Evolutionary conservation across 176 grass and related monocot genomes (phyloP).

Genomic region (Oryza nivara): DNA sequence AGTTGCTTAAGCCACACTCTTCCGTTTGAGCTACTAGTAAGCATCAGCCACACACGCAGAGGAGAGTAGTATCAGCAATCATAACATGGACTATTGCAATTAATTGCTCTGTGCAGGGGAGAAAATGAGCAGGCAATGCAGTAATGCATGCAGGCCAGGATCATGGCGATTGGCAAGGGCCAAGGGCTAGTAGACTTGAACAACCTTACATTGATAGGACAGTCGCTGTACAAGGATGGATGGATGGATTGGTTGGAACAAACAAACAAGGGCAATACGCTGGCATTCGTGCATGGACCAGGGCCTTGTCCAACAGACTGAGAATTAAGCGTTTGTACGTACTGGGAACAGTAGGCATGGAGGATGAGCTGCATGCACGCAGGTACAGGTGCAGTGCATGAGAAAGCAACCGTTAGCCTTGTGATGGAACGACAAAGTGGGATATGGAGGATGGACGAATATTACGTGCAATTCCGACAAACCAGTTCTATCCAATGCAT

Average conservation of each 20-base stretch:
- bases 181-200: slow-evolving; percentile 30
- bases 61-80: slow-evolving; percentile 8
- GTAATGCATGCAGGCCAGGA: slow-evolving; percentile 30
- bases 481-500: neutral
- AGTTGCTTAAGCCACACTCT: slow-evolving; percentile 51
- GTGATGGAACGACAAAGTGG: slow-evolving; percentile 17
- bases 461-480: slow-evolving; percentile 4
- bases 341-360: neutral
- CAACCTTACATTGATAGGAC: slow-evolving; percentile 36
- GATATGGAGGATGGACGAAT: slow-evolving; percentile 15
- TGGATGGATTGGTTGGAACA: slow-evolving; percentile 18
- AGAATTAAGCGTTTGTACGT: neutral
- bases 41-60: neutral
- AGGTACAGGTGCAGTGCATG: slow-evolving; percentile 16
- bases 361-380: neutral
- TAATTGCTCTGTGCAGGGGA: neutral
- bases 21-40: neutral
- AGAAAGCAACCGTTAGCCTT: slow-evolving; percentile 16
- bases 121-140: slow-evolving; percentile 43
- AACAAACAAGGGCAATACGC: slow-evolving; percentile 25
- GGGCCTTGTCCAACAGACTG: neutral
- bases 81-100: slow-evolving; percentile 10
- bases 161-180: neutral
- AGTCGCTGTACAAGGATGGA: slow-evolving; percentile 40
- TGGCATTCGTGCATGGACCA: slow-evolving; percentile 54